Evolutionary conservation across 2,329 filamentous ascomycete genomes (phyloP).

Genomic region (Aspergillus awamori): DNA sequence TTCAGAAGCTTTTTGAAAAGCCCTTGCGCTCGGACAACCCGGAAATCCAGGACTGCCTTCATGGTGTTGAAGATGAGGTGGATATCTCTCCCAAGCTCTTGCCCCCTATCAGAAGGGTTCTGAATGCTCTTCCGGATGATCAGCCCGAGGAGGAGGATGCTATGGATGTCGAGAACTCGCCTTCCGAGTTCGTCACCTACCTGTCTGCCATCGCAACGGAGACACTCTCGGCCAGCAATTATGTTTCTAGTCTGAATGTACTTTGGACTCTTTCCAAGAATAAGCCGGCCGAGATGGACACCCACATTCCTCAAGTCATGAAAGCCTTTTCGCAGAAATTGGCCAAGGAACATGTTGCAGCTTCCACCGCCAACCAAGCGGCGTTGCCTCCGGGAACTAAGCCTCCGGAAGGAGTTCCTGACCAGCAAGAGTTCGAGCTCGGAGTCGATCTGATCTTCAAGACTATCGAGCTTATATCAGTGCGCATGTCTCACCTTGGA

Average conservation of each 20-base stretch:
- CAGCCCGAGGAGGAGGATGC: slow-evolving; percentile 79
- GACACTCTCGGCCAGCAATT: slow-evolving; percentile 76
- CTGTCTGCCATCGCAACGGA: slow-evolving; percentile 86
- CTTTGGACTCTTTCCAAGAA: slow-evolving; percentile 88
- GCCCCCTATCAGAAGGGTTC: slow-evolving; percentile 76
- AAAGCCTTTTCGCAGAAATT: slow-evolving; percentile 91
- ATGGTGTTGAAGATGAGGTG: slow-evolving; percentile 69
- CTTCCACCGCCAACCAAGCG: slow-evolving; percentile 61
- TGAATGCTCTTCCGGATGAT: slow-evolving; percentile 86
- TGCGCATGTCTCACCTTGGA: slow-evolving; percentile 88
- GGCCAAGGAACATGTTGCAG: slow-evolving; percentile 85
- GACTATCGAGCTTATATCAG: slow-evolving; percentile 87
- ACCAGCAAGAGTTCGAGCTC: slow-evolving; percentile 79
- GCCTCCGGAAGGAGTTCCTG: slow-evolving; percentile 53
- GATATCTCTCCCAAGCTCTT: slow-evolving; percentile 72
- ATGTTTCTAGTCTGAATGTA: slow-evolving; percentile 87
- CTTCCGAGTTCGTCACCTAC: slow-evolving; percentile 83
- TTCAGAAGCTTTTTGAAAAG: slow-evolving; percentile 90
- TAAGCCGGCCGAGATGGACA: slow-evolving; percentile 83
- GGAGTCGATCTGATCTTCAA: slow-evolving; percentile 91
- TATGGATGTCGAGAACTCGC: slow-evolving; percentile 72
- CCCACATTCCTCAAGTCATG: slow-evolving; percentile 85
- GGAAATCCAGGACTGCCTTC: slow-evolving; percentile 90
- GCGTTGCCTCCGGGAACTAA: slow-evolving; percentile 43
- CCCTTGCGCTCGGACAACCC: slow-evolving; percentile 83